Evolutionary conservation across 225 moss, liverwort and hornwort genomes (phyloP), one percentile per base, ranked within the genome.

Genomic region (Sphagnum tenellum): DNA sequence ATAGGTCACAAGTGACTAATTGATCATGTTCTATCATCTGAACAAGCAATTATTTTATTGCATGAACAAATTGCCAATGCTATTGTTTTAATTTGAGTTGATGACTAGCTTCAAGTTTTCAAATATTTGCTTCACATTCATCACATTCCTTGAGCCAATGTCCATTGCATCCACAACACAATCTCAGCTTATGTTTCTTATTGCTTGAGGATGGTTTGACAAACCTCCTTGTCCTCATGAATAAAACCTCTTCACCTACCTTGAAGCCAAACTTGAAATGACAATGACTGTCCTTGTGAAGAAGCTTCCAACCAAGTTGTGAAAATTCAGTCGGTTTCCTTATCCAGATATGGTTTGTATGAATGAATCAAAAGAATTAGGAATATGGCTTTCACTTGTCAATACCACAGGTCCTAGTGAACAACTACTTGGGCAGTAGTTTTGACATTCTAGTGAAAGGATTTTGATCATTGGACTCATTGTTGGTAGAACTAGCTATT

Each of bases 81-180:
- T 29, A 29, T 29, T 29, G 29, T 29, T 29, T 29, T 29, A 29
- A 29, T 29, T 29, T 29, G 29, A 29, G 29, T 1, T 29, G 29
- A 29, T 29, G 29, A 29, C 29, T 29, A 29, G 29, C 29, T 29
- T 29, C 29, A 29, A 29, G 29, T 1, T 29, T 29, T 29, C 29
- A 29, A 29, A 29, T 29, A 29, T 29, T 29, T 29, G 29, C 29
- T 29, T 29, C 29, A 7, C 58, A 14, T 14, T 59, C 2, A 4
- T 14, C 12, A 12, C 58, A 59, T 59, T 59, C 58, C n/a, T 59
- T 10, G n/a, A 59, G 9, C 58, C 58, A 59, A 12, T 59, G 58
- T 4, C 58, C 58, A 10, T 14, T 8, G 5, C 13, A 5, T 7
- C 58, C 58, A 14, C 58, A 59, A 14, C 29, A 59, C n/a, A 11